Percentiles rank a stretch among this genome's conserved stretches.
Conservation (phyloP, 495 filamentous ascomycete species). For the Penicillium roqueforti region DNA sequence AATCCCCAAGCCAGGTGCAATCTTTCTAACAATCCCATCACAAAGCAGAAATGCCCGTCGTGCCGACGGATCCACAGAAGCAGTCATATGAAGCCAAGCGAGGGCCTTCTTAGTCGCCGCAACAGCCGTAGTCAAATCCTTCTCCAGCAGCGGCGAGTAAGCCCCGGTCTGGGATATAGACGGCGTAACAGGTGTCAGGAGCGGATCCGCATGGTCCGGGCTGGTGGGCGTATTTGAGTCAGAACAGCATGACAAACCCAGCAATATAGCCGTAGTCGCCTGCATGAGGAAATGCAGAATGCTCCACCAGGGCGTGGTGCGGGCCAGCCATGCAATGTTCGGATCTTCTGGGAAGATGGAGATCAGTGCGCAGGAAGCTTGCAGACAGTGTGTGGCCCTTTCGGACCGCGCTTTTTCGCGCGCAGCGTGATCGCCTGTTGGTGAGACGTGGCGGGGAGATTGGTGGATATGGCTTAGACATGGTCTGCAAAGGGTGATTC, state of each 20-base stretch:
- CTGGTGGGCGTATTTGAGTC: slow-evolving; percentile 15
- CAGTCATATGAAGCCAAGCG: slow-evolving; percentile 46
- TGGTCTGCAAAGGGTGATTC: slow-evolving; percentile 56
- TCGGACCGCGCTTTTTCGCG: slow-evolving; percentile 46
- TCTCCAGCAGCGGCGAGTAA: slow-evolving; percentile 2
- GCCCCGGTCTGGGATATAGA: too few relatives aligned
- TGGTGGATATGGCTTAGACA: slow-evolving; percentile 39
- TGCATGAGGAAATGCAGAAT: slow-evolving; percentile 61
- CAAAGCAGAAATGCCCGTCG: slow-evolving; percentile 48
- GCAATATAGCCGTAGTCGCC: slow-evolving; percentile 53
- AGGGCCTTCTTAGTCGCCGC: slow-evolving; percentile 46
- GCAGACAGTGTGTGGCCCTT: slow-evolving; percentile 51
- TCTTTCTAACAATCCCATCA: slow-evolving; percentile 25
- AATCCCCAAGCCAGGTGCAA: slow-evolving; percentile 26
- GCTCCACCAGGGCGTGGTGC: slow-evolving; percentile 56
- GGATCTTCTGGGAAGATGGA: slow-evolving; percentile 44
- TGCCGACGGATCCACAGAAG: slow-evolving; percentile 39
- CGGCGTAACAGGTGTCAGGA: neutral
- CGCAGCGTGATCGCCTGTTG: slow-evolving; percentile 23
- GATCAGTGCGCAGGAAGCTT: slow-evolving; percentile 50
- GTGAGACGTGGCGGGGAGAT: neutral
- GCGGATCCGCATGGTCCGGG: neutral
- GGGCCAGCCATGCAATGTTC: slow-evolving; percentile 41
- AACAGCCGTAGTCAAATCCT: slow-evolving; percentile 30
- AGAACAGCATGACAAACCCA: slow-evolving; percentile 43